Evolutionary conservation across 192 early-diverging fungal genomes (phyloP).

Genomic region (Backusella circina): DNA sequence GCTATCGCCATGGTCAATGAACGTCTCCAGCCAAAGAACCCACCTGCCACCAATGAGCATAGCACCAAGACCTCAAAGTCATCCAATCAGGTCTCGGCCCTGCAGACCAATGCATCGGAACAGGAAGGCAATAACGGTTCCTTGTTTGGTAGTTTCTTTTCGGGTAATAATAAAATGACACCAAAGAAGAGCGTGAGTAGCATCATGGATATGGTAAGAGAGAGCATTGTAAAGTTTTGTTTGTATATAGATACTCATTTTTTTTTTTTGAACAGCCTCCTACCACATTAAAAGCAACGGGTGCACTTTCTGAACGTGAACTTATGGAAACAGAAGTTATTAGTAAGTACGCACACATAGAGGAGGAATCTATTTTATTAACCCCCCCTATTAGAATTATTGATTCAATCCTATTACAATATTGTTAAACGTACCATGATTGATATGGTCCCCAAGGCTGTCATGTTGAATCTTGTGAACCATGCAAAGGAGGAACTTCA

Average conservation of each 20-base stretch:
- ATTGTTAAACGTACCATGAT: slow-evolving; percentile 98
- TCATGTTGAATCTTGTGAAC: slow-evolving; percentile 96
- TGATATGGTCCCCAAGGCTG: slow-evolving; percentile 97
- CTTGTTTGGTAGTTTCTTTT: slow-evolving; percentile 99
- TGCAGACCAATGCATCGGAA: slow-evolving; percentile 1
- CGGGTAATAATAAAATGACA: slow-evolving; percentile 62
- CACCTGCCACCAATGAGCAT: background rate
- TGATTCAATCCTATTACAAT: slow-evolving; percentile 97
- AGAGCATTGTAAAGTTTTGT: no score
- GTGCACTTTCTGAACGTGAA: slow-evolving; percentile 96
- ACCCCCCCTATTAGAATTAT: slow-evolving; percentile 56
- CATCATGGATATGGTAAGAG: slow-evolving; percentile 67
- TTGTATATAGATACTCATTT: background rate
- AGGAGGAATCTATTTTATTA: no score
- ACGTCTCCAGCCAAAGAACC: slow-evolving; percentile 28
- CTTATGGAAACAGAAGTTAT: slow-evolving; percentile 99
- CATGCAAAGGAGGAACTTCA: slow-evolving; percentile 92
- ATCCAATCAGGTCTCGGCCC: background rate
- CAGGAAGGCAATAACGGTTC: slow-evolving; percentile 39
- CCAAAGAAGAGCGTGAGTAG: slow-evolving; percentile 65
- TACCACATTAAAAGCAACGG: slow-evolving; percentile 88
- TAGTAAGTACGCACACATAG: slow-evolving; percentile 53
- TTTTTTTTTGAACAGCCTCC: slow-evolving; percentile 61
- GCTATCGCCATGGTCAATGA: slow-evolving; percentile 93
- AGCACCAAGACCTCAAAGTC: background rate